These are phyloP conservation scores for Pseudopithomyces maydicus DNA, from an alignment of 2,329 filamentous ascomycete genomes.

Conservation along the genomic window DNA sequence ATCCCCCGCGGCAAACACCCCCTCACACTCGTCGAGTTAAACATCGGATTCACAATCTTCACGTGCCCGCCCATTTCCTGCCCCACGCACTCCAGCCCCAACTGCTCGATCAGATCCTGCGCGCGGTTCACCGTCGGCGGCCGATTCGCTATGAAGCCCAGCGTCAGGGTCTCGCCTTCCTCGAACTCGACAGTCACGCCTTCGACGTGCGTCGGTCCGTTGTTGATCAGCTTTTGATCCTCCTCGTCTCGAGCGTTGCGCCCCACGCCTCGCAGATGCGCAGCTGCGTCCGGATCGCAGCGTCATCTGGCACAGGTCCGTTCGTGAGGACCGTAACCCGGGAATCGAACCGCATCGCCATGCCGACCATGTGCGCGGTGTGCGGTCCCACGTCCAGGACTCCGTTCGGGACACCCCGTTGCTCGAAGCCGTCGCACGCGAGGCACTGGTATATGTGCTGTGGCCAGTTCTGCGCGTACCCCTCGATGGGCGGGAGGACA, in stretches of 20 bases:
- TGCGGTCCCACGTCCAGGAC: slow-evolving; percentile 30
- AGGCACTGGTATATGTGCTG: slow-evolving; percentile 59
- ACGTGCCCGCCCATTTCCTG: slow-evolving; percentile 48
- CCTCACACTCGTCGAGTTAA: slow-evolving; percentile 57
- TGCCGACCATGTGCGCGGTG: slow-evolving; percentile 28
- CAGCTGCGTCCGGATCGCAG: slow-evolving; percentile 24
- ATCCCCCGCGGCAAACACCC: slow-evolving; percentile 62
- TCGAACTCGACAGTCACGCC: slow-evolving; percentile 39
- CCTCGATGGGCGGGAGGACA: slow-evolving; percentile 55
- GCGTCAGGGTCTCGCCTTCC: slow-evolving; percentile 24
- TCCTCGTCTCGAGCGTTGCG: slow-evolving; percentile 30
- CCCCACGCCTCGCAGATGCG: slow-evolving; percentile 25
- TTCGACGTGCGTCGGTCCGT: slow-evolving; percentile 27
- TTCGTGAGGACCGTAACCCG: slow-evolving; percentile 36
- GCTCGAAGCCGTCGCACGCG: slow-evolving; percentile 65
- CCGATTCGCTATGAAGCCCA: slow-evolving; percentile 34
- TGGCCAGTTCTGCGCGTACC: slow-evolving; percentile 61
- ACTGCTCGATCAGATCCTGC: slow-evolving; percentile 36
- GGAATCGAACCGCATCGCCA: slow-evolving; percentile 32
- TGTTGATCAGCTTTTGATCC: slow-evolving; percentile 32
- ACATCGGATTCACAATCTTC: slow-evolving; percentile 49
- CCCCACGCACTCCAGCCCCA: slow-evolving; percentile 45
- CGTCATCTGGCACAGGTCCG: slow-evolving; percentile 16
- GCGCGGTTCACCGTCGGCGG: slow-evolving; percentile 36
- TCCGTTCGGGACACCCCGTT: slow-evolving; percentile 50